These are phyloP conservation scores for Sclerotinia sclerotiorum DNA, from an alignment of 2,329 filamentous ascomycete species.

Conservation along the genomic window DNA sequence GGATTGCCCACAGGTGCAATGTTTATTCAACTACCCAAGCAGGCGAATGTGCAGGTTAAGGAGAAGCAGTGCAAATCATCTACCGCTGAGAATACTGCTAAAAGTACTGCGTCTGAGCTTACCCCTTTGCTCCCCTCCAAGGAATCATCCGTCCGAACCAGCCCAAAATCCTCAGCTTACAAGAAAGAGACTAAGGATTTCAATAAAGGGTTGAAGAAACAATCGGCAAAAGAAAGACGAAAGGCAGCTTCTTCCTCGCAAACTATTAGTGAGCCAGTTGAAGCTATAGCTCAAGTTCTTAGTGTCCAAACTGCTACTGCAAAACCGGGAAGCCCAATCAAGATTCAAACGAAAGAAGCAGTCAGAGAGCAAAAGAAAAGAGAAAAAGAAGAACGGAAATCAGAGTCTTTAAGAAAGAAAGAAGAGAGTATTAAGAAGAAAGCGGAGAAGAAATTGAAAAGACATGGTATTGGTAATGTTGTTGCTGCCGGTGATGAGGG, in stretches of 20 bases:
- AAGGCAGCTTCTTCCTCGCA: neutral
- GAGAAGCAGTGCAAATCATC: neutral
- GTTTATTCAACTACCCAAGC: neutral
- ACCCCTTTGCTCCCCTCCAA: neutral
- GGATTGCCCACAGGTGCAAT: conserved; percentile 1
- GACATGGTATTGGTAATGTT: neutral
- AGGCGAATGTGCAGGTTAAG: neutral
- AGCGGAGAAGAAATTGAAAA: conserved; percentile 1
- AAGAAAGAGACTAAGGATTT: neutral
- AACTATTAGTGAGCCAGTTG: neutral
- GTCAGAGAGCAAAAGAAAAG: conserved; percentile 31
- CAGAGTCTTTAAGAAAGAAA: conserved; percentile 23
- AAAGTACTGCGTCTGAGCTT: neutral
- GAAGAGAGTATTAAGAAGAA: neutral
- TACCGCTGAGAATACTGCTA: neutral
- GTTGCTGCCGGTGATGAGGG: neutral
- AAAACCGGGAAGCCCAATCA: neutral
- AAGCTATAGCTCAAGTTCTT: neutral
- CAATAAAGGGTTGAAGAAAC: neutral
- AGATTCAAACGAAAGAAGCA: conserved; percentile 28
- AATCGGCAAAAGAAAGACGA: neutral
- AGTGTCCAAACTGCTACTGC: neutral
- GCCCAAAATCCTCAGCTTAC: neutral
- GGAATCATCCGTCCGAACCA: neutral
- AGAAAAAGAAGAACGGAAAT: conserved; percentile 32